Percentiles rank a stretch among this genome's conserved stretches.
Conservation (phyloP, 1,284 basidiomycete genomes). For the Schizopora paradoxa region DNA sequence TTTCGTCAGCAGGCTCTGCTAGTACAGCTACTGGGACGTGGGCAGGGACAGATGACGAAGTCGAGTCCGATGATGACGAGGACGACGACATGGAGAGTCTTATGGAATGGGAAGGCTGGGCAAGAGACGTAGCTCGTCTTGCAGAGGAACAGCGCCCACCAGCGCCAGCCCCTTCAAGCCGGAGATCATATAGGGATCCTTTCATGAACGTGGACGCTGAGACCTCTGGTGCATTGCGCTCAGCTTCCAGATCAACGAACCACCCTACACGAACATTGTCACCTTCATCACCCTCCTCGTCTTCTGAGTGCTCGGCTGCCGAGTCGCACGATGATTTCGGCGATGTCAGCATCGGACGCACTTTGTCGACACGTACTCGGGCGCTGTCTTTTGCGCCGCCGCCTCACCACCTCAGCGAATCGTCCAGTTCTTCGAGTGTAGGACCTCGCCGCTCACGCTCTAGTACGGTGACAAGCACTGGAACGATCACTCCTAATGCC, state of each 20-base stretch:
- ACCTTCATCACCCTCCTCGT: slow-evolving; percentile 15
- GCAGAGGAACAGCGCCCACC: slow-evolving; percentile 21
- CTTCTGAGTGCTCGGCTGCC: slow-evolving; percentile 7
- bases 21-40: slow-evolving; percentile 1
- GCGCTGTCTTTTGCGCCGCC: slow-evolving; percentile 12
- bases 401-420: neutral
- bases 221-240: neutral
- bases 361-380: slow-evolving; percentile 6
- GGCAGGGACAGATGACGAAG: slow-evolving; percentile 21
- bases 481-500: neutral
- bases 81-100: slow-evolving; percentile 42
- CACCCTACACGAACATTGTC: slow-evolving; percentile 1
- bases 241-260: neutral
- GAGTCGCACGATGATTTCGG: neutral
- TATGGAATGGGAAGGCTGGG: slow-evolving; percentile 58
- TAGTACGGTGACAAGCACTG: slow-evolving; percentile 5
- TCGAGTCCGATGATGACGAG: slow-evolving; percentile 27
- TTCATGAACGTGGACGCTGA: slow-evolving; percentile 7
- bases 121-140: slow-evolving; percentile 44
- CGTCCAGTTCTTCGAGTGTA: neutral
- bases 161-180: slow-evolving; percentile 7
- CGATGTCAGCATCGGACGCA: no score
- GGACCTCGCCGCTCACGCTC: slow-evolving; percentile 7
- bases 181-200: no score
- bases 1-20: slow-evolving; percentile 17